Evolutionary conservation across 2,329 filamentous ascomycete species (phyloP), one percentile per base, ranked within the genome.

Genomic region (Lasiodiplodia sp.): DNA sequence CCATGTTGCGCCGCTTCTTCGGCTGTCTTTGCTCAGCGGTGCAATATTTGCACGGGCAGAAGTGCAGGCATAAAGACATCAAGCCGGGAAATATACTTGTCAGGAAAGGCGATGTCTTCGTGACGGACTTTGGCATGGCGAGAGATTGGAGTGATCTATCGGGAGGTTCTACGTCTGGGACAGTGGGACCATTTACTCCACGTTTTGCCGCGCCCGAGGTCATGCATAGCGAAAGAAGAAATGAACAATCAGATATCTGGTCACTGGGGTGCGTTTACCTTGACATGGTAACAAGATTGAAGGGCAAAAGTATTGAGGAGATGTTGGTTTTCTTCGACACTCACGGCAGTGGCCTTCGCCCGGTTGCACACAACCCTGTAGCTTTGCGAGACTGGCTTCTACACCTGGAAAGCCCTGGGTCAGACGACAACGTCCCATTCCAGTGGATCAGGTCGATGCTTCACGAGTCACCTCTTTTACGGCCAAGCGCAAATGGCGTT

Each of bases 31-130:
- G 68, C 52, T 62, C 60, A 23, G 73, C 72, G 37, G 69, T 77
- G 5, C 67, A 71, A 37, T 77, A 73, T 67, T 58, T 78, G 16
- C 75, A 78, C 63, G 60, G 66, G 11, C 52, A 72, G 16, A 70
- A 71, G 4, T 70, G 76, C 28, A 70, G 74, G 28, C 74, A 79
- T 60, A 77, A 74, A 66, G 75, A 77, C 63, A 75, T 78, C 57
- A 78, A 77, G 62, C 76, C 76, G 16, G 44, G 52, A 10, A 79
- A 78, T 52, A 77, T 78, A 31, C 71, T 78, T 10, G 70, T 77
- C 28, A 44, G 73, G 44, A 23, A 66, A 14, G 70, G 70, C 2
- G 70, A 69, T 2, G 66, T 76, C 25, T 64, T 76, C 6, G 69
- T 77, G 37, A 71, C 75, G 6, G 76, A 78, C 64, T 79, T 79